Evolutionary conservation across 768 basidiomycete species (phyloP).

Genomic region (Suillus subaureus): DNA sequence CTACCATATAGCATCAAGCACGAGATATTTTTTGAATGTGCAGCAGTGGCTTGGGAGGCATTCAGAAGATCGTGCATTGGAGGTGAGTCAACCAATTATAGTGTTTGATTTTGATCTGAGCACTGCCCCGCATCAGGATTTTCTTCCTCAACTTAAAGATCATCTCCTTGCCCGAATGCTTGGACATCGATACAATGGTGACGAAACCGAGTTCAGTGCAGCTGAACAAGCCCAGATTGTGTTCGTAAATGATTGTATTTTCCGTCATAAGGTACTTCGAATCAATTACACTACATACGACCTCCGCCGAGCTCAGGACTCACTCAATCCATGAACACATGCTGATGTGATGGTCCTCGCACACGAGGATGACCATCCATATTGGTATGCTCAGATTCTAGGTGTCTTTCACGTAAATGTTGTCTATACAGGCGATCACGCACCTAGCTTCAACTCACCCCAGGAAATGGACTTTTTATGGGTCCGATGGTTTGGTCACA

Average conservation of each 20-base stretch:
- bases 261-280: constrained; percentile 24
- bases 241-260: constrained; percentile 26
- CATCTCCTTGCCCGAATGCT: constrained; percentile 20
- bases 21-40: constrained; percentile 11
- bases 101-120: neutral
- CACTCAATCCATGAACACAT: constrained; percentile 37
- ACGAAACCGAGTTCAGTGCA: constrained; percentile 23
- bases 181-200: constrained; percentile 24
- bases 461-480: too few species aligned
- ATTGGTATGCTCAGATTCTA: too few species aligned
- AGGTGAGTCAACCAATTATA: constrained; percentile 14
- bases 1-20: constrained; percentile 22
- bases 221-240: constrained; percentile 24
- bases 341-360: neutral
- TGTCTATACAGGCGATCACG: too few species aligned
- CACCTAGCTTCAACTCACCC: too few species aligned
- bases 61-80: constrained; percentile 14
- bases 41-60: constrained; percentile 11
- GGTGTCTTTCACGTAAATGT: too few species aligned
- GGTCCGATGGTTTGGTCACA: too few species aligned
- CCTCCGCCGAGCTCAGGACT: constrained; percentile 35
- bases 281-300: constrained; percentile 37
- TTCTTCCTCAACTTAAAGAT: constrained; percentile 19
- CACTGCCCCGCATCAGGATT: constrained; percentile 22
- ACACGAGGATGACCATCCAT: too few species aligned